These are phyloP conservation scores for Gossypium anomalum DNA, from an alignment of 345 rosid genomes.

Conservation along the genomic window DNA sequence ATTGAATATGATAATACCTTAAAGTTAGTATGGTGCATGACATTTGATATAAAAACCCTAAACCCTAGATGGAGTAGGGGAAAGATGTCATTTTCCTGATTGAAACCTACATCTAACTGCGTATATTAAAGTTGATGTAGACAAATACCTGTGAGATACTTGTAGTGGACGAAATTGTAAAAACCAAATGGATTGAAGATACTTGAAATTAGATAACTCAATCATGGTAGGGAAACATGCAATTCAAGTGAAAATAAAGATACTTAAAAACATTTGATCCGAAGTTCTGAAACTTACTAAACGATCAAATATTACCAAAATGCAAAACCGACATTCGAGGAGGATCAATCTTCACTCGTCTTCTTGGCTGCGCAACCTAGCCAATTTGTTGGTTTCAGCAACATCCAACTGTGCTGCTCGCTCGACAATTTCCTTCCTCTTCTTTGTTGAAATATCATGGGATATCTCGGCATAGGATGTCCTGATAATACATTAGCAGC, in stretches of 20 bases:
- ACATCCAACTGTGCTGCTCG: slow-evolving; percentile 62
- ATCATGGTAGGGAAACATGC: neutral
- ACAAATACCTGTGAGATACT: too few species aligned
- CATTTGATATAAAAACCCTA: too few species aligned
- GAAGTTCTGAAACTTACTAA: slow-evolving; percentile 14
- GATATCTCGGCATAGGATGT: slow-evolving; percentile 69
- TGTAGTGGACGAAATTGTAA: too few species aligned
- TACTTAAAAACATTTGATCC: neutral
- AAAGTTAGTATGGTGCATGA: too few species aligned
- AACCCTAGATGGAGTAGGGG: too few species aligned
- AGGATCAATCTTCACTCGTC: slow-evolving; percentile 38
- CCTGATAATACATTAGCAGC: slow-evolving; percentile 24
- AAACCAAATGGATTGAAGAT: too few species aligned
- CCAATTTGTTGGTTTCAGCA: slow-evolving; percentile 62
- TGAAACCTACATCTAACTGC: too few species aligned
- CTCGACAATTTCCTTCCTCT: slow-evolving; percentile 61
- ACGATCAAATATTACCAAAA: slow-evolving; percentile 6
- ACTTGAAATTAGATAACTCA: neutral
- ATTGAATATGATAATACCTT: too few species aligned
- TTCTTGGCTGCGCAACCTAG: slow-evolving; percentile 71
- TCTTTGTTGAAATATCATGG: slow-evolving; percentile 55
- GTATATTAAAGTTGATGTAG: too few species aligned
- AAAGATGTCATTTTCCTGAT: too few species aligned
- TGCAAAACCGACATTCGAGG: neutral
- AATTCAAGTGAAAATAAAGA: slow-evolving; percentile 7